A percentile compares a stretch with the other conserved stretches of the same genome.
phyloP scores from a whole-genome alignment of 2,329 filamentous ascomycete genomes.

The Talaromyces albobiverticillius region DNA sequence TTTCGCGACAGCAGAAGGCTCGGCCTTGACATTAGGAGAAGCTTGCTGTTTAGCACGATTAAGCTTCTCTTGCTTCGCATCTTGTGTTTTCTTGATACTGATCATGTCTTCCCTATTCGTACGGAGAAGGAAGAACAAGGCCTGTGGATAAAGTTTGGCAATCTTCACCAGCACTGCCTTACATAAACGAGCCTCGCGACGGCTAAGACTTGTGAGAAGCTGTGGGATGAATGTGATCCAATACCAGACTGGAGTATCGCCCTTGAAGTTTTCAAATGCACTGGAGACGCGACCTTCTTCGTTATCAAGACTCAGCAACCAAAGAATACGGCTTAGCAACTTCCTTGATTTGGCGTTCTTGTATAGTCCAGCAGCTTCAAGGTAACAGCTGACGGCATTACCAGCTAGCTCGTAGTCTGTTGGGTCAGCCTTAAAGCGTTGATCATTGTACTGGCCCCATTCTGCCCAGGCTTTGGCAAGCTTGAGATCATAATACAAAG shows the following conservation, averaged over 20 bases:
- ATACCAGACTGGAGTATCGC: conserved; percentile 97
- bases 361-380: conserved; percentile 93
- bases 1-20: conserved; percentile 27
- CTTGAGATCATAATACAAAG: conserved; percentile 91
- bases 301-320: conserved; percentile 92
- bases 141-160: conserved; percentile 91
- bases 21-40: conserved; percentile 34
- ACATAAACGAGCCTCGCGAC: conserved; percentile 85
- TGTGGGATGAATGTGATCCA: conserved; percentile 99
- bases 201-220: conserved; percentile 82
- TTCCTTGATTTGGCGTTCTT: conserved; percentile 97
- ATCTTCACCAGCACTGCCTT: conserved; percentile 87
- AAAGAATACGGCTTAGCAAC: conserved; percentile 86
- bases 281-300: conserved; percentile 75
- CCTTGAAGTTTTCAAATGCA: conserved; percentile 95
- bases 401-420: conserved; percentile 77
- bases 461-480: conserved; percentile 98
- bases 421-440: conserved; percentile 89
- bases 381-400: conserved; percentile 91
- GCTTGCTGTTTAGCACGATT: conserved; percentile 60
- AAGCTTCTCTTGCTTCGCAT: conserved; percentile 58
- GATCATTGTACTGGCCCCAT: conserved; percentile 98
- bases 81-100: conserved; percentile 84
- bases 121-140: conserved; percentile 90
- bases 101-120: conserved; percentile 94